Evolutionary conservation across 169 alveolate species (phyloP).

Genomic region (Babesia ovis): DNA sequence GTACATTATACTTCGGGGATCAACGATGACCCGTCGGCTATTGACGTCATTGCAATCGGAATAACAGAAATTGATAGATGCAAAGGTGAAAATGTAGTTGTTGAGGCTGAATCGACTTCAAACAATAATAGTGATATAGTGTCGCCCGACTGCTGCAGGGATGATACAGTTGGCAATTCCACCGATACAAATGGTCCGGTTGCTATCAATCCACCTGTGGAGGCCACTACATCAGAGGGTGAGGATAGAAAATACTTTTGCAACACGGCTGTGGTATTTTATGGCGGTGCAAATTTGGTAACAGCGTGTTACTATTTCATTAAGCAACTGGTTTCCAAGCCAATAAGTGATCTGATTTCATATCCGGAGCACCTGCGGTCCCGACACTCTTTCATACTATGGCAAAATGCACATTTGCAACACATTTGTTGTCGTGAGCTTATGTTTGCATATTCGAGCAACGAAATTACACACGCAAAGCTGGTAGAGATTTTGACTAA

Average conservation of each 20-base stretch:
- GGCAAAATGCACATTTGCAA: constrained; percentile 43
- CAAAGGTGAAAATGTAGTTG: no score
- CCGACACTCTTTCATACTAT: constrained; percentile 10
- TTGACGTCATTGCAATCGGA: no score
- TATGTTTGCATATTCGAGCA: background rate
- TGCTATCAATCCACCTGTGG: background rate
- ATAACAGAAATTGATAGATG: no score
- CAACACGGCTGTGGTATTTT: constrained; percentile 15
- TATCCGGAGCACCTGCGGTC: constrained; percentile 21
- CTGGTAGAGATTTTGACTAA: constrained; percentile 27
- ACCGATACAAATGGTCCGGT: background rate
- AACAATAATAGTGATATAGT: no score
- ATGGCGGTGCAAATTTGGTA: constrained; percentile 11
- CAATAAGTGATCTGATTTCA: constrained; percentile 11
- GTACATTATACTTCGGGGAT: no score
- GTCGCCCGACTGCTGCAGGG: background rate
- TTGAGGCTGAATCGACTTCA: no score
- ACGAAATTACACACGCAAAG: constrained; percentile 4
- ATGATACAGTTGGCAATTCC: background rate
- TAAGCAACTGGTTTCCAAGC: constrained; percentile 2
- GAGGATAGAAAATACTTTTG: background rate
- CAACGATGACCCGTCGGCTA: no score
- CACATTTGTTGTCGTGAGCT: constrained; percentile 46
- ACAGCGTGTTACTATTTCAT: constrained; percentile 18
- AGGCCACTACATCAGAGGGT: background rate